These are phyloP conservation scores for Solanum habrochaites DNA, from an alignment of 257 asterid species.

Conservation along the genomic window DNA sequence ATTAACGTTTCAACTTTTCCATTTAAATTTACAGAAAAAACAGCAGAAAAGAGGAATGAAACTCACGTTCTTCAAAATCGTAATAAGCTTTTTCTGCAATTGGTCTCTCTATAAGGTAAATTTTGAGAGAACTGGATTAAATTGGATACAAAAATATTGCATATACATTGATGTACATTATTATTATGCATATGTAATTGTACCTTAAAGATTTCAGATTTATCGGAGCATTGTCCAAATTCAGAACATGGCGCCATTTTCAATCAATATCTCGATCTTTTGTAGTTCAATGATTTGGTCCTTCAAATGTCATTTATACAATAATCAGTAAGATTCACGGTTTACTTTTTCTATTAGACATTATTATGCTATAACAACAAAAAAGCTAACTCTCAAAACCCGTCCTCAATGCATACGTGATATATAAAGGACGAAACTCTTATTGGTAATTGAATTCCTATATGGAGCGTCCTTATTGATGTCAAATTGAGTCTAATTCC, in stretches of 20 bases:
- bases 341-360: too few species aligned
- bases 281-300: not conserved
- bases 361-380: too few species aligned
- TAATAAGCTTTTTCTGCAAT: slow-evolving; percentile 64
- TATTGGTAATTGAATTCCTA: too few species aligned
- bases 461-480: too few species aligned
- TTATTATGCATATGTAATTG: not conserved
- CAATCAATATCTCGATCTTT: not conserved
- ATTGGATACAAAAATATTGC: not conserved
- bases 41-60: not conserved
- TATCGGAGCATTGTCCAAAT: slow-evolving; percentile 79
- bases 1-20: not conserved
- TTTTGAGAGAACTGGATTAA: not conserved
- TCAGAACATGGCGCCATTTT: slow-evolving; percentile 69
- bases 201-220: slow-evolving; percentile 63
- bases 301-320: not conserved
- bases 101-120: slow-evolving; percentile 37
- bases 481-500: too few species aligned
- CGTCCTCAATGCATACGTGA: too few species aligned
- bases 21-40: not conserved
- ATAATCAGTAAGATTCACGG: too few species aligned
- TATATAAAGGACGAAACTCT: too few species aligned
- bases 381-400: too few species aligned
- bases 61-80: slow-evolving; percentile 68
- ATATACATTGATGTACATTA: not conserved